Percentiles rank a stretch among this genome's conserved stretches.
phyloP scores from a whole-genome alignment of 208 protist species.

The Herpetomonas tarakana region DNA sequence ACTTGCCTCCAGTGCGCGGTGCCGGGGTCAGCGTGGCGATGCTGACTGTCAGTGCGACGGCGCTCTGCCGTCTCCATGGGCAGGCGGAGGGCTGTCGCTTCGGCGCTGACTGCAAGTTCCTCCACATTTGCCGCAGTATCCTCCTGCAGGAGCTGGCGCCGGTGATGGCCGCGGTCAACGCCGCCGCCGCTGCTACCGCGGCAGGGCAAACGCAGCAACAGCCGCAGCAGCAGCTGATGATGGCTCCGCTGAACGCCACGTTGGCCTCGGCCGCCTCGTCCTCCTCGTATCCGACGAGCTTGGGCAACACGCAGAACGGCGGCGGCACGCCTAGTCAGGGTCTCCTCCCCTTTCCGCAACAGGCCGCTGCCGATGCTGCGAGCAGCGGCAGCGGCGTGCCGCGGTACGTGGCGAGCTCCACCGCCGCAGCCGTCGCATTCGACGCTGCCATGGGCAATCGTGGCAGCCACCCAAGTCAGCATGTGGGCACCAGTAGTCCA shows the following conservation, averaged over 20 bases:
- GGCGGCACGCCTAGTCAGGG: background rate
- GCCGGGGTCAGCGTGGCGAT: background rate
- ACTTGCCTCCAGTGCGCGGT: background rate
- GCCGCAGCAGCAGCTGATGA: background rate
- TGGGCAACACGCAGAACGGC: background rate
- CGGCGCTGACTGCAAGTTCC: constrained; percentile 57
- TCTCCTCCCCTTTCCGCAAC: background rate
- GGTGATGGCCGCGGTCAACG: background rate
- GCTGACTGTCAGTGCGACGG: constrained; percentile 15
- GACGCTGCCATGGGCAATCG: background rate
- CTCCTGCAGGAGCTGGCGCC: constrained; percentile 11
- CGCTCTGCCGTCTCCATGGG: constrained; percentile 40
- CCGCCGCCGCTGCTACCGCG: background rate
- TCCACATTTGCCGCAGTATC: constrained; percentile 51
- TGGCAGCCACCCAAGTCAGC: background rate
- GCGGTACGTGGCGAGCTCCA: background rate
- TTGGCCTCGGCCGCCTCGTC: background rate
- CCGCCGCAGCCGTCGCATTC: background rate
- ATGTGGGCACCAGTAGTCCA: background rate
- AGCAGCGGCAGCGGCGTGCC: background rate
- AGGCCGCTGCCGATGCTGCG: too few relatives aligned
- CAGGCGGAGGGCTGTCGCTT: constrained; percentile 39
- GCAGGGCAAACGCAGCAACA: background rate
- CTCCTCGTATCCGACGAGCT: background rate
- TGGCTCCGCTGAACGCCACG: background rate